Evolutionary conservation across 2,329 filamentous ascomycete species (phyloP).

Genomic region (Epichloe sylvatica): DNA sequence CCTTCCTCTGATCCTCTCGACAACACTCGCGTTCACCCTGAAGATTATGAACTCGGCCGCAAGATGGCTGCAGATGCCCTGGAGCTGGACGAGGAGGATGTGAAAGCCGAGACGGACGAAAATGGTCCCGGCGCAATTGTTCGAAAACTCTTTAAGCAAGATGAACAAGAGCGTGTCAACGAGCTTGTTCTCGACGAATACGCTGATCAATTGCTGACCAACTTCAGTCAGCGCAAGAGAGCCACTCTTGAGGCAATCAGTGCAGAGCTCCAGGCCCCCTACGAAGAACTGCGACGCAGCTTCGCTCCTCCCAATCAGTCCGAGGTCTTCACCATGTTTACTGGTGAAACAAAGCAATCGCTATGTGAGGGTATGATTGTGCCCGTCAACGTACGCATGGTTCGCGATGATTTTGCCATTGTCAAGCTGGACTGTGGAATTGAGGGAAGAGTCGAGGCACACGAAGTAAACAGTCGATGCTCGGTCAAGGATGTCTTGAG

Average conservation of each 20-base stretch:
- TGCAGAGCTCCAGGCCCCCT: constrained; percentile 80
- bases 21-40: constrained; percentile 91
- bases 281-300: constrained; percentile 79
- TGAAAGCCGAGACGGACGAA: constrained; percentile 86
- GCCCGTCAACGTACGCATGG: constrained; percentile 73
- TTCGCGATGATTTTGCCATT: constrained; percentile 85
- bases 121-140: constrained; percentile 83
- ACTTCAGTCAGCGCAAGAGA: constrained; percentile 87
- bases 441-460: constrained; percentile 71
- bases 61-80: constrained; percentile 98
- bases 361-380: constrained; percentile 85
- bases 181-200: constrained; percentile 95
- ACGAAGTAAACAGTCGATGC: constrained; percentile 63
- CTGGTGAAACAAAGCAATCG: constrained; percentile 77
- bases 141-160: constrained; percentile 85
- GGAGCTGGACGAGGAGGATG: constrained; percentile 93
- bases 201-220: constrained; percentile 83
- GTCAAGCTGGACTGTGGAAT: constrained; percentile 89
- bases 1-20: constrained; percentile 81
- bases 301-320: constrained; percentile 58
- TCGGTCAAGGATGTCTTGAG: constrained; percentile 62
- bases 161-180: constrained; percentile 88
- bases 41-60: constrained; percentile 93
- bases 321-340: constrained; percentile 92
- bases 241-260: constrained; percentile 93